Conservation (phyloP, 2,329 filamentous ascomycete genomes). For the Colletotrichum theobromicola region DNA sequence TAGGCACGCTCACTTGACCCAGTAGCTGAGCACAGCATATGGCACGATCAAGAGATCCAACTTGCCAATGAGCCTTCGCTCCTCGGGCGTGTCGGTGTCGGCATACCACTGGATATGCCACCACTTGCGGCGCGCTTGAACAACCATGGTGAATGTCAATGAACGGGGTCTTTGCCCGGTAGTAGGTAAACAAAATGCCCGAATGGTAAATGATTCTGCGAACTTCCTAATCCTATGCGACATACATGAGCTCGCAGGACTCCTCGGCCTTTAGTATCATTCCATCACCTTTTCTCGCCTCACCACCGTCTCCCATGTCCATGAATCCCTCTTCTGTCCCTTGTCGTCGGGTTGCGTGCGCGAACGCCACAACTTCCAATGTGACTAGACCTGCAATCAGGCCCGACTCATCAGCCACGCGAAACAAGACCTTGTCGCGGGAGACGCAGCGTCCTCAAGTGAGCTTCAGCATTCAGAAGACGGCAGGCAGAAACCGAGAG, state of each 20-base stretch:
- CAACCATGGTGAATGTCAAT: not conserved
- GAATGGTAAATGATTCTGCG: not conserved
- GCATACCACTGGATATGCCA: slow-evolving; percentile 53
- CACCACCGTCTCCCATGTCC: not conserved
- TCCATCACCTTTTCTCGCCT: not conserved
- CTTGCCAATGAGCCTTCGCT: slow-evolving; percentile 44
- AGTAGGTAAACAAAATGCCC: not conserved
- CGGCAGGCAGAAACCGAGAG: not conserved
- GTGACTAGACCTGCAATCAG: not conserved
- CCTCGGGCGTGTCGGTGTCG: slow-evolving; percentile 49
- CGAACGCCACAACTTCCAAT: not conserved
- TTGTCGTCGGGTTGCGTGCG: not conserved
- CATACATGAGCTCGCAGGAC: not conserved
- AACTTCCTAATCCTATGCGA: not conserved
- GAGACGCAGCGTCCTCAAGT: not conserved
- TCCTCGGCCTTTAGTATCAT: not conserved
- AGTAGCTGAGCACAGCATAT: slow-evolving; percentile 35
- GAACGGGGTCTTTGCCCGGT: not conserved
- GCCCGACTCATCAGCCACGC: not conserved
- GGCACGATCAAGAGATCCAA: slow-evolving; percentile 43
- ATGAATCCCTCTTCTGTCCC: not conserved
- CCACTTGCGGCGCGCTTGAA: slow-evolving; percentile 31
- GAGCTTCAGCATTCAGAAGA: not conserved
- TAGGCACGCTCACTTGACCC: slow-evolving; percentile 23
- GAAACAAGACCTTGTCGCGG: not conserved